Conservation (phyloP, 2,329 filamentous ascomycete species). For the Samsoniella hepiali region DNA sequence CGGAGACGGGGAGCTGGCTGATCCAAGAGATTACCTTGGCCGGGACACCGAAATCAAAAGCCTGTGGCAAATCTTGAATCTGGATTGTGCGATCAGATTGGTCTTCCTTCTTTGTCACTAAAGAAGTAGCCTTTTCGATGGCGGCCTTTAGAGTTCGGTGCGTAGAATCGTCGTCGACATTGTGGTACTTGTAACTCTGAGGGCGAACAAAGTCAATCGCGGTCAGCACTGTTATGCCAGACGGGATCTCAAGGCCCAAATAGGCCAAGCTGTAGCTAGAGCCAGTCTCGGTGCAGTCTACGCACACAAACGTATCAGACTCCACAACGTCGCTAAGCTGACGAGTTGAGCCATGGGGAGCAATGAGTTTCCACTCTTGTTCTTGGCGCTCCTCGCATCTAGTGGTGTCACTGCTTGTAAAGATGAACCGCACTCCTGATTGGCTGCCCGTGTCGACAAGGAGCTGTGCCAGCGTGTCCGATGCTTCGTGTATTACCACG, state of each 20-base stretch:
- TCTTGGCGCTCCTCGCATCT: not conserved
- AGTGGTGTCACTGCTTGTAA: not conserved
- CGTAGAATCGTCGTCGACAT: not conserved
- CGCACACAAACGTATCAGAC: not conserved
- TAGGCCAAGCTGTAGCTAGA: not conserved
- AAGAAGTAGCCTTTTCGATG: not conserved
- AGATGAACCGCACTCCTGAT: not conserved
- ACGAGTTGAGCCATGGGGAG: constrained; percentile 3
- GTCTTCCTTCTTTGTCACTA: not conserved
- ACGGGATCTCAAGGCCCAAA: not conserved
- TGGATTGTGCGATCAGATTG: not conserved
- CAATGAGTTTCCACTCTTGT: not conserved
- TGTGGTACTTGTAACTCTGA: not conserved
- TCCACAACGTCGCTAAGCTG: not conserved
- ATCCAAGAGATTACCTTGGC: not conserved
- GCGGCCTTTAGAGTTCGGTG: not conserved
- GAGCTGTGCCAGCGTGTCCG: not conserved
- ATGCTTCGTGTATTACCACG: constrained; percentile 1
- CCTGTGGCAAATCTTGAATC: not conserved
- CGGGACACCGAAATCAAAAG: not conserved
- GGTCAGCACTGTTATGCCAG: not conserved
- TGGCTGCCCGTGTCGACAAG: not conserved
- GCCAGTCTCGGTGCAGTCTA: not conserved
- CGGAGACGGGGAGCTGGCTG: not conserved
- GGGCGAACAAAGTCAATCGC: not conserved